phyloP scores from a whole-genome alignment of 202 grass and related monocot species.

The Musa balbisiana region DNA sequence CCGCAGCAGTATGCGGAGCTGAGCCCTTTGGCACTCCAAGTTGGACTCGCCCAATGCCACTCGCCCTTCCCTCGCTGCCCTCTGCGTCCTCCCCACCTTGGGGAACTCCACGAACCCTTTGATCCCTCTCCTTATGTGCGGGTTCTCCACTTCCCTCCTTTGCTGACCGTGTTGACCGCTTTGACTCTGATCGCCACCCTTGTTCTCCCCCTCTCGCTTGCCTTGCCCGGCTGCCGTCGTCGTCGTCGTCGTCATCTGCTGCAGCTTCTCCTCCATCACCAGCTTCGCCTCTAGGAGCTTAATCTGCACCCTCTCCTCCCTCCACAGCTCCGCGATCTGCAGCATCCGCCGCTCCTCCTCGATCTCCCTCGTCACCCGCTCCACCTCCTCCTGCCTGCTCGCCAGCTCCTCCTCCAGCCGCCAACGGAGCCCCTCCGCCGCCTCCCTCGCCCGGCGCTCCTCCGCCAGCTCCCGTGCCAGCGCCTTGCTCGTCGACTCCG shows the following conservation, averaged over 20 bases:
- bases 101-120: slow-evolving; percentile 90
- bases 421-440: slow-evolving; percentile 29
- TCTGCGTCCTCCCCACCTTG: slow-evolving; percentile 21
- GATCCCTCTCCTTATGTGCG: slow-evolving; percentile 75
- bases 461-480: slow-evolving; percentile 42
- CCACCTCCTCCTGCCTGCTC: slow-evolving; percentile 21
- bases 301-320: slow-evolving; percentile 77
- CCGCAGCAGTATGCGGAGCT: slow-evolving; percentile 31
- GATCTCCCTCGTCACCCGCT: slow-evolving; percentile 18
- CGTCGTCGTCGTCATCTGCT: slow-evolving; percentile 27
- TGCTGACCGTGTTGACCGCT: slow-evolving; percentile 17
- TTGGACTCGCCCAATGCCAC: slow-evolving; percentile 34
- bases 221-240: not conserved
- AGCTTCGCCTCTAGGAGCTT: slow-evolving; percentile 66
- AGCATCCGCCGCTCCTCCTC: slow-evolving; percentile 77
- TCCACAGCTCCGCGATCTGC: slow-evolving; percentile 61
- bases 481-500: slow-evolving; percentile 42
- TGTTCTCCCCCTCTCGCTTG: too few species aligned
- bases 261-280: slow-evolving; percentile 49
- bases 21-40: slow-evolving; percentile 76
- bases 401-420: slow-evolving; percentile 38
- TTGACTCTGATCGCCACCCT: slow-evolving; percentile 2
- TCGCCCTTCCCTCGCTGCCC: slow-evolving; percentile 26
- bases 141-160: slow-evolving; percentile 54
- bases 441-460: slow-evolving; percentile 45